Conservation (phyloP, 805 yeast species). For the Zygosaccharomyces bisporus region DNA sequence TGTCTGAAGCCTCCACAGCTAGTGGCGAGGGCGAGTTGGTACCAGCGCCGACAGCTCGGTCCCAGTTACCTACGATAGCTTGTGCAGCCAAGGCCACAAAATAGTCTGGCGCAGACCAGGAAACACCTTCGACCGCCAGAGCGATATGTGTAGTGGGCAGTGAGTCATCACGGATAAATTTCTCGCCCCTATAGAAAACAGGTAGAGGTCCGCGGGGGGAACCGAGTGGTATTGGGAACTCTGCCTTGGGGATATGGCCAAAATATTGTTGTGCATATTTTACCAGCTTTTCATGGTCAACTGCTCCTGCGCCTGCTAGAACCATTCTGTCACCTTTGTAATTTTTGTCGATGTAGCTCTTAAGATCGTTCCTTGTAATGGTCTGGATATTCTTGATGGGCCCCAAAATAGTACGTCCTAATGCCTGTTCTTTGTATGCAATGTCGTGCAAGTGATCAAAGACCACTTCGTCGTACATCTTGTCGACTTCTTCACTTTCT, state of each 20-base stretch:
- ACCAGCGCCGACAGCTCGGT: constrained; percentile 82
- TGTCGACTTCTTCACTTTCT: constrained; percentile 96
- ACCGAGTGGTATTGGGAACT: constrained; percentile 65
- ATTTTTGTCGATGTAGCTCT: constrained; percentile 74
- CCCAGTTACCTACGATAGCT: constrained; percentile 97
- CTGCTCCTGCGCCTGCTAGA: constrained; percentile 93
- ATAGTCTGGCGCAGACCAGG: constrained; percentile 95
- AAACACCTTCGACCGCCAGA: constrained; percentile 93
- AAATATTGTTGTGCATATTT: constrained; percentile 70
- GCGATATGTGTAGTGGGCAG: constrained; percentile 90
- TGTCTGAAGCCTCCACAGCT: constrained; percentile 54
- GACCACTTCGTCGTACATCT: constrained; percentile 97
- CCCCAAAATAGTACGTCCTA: constrained; percentile 95
- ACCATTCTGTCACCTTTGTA: constrained; percentile 98
- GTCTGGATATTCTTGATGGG: constrained; percentile 85
- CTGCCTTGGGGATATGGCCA: constrained; percentile 55
- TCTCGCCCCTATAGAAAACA: constrained; percentile 78
- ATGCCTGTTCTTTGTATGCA: constrained; percentile 83
- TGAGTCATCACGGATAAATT: constrained; percentile 74
- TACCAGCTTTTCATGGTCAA: constrained; percentile 81
- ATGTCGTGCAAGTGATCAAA: constrained; percentile 95
- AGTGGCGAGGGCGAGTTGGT: constrained; percentile 82
- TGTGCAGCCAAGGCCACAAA: constrained; percentile 94
- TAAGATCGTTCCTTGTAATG: constrained; percentile 71
- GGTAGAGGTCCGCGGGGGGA: constrained; percentile 63